Percentiles rank a stretch among this genome's conserved stretches.
Evolutionary conservation across 352 stramenopile species (phyloP).

Genomic region (Phytopythium litorale): DNA sequence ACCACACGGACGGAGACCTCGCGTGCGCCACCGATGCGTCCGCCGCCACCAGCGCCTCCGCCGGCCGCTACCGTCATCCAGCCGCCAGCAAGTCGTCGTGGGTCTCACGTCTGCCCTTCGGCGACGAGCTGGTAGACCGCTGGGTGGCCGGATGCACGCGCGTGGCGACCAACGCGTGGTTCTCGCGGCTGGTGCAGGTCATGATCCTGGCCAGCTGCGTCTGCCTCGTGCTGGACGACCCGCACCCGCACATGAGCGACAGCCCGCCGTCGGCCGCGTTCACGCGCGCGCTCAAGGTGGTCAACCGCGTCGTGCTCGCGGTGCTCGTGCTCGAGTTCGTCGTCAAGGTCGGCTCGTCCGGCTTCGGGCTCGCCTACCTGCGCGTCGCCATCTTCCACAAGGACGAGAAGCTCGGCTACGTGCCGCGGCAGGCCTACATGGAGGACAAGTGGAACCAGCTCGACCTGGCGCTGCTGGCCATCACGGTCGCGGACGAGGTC

Average conservation of each 20-base stretch:
- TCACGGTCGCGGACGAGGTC: slow-evolving; percentile 54
- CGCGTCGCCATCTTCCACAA: slow-evolving; percentile 51
- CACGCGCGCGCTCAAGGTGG: slow-evolving; percentile 23
- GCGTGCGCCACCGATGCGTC: not conserved
- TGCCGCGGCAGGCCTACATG: slow-evolving; percentile 65
- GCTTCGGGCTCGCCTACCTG: slow-evolving; percentile 67
- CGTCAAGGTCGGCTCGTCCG: slow-evolving; percentile 45
- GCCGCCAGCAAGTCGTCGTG: not conserved
- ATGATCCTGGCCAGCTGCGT: slow-evolving; percentile 72
- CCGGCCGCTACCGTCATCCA: not conserved
- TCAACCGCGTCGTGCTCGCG: slow-evolving; percentile 44
- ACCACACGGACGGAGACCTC: not conserved
- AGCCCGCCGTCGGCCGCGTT: slow-evolving; percentile 32
- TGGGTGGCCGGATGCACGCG: slow-evolving; percentile 19
- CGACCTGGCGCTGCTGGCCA: slow-evolving; percentile 50
- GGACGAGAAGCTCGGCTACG: slow-evolving; percentile 62
- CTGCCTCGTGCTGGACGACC: slow-evolving; percentile 69
- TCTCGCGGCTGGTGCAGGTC: slow-evolving; percentile 56
- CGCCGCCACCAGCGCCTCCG: not conserved
- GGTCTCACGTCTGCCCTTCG: not conserved
- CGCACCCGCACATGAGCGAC: slow-evolving; percentile 54
- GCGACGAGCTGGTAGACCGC: not conserved
- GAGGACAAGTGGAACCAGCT: slow-evolving; percentile 79
- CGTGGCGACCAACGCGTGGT: slow-evolving; percentile 32
- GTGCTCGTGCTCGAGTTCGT: slow-evolving; percentile 59